Conservation (phyloP, 345 rosid species). For the Dovyalis caffra region DNA sequence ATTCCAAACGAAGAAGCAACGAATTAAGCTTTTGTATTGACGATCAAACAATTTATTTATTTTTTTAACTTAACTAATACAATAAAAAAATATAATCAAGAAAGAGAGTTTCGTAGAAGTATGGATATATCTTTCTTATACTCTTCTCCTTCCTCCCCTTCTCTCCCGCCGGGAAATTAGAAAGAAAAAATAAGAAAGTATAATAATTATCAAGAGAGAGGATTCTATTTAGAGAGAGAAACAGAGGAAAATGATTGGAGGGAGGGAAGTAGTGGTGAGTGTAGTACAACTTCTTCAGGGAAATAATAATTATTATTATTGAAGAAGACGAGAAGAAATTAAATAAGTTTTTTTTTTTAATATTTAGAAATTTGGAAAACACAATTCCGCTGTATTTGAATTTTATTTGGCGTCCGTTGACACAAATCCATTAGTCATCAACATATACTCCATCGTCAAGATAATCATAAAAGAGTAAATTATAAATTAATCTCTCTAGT, state of each 20-base stretch:
- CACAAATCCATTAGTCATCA: slow-evolving; percentile 12
- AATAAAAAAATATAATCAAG: background rate
- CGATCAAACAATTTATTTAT: background rate
- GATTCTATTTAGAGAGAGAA: background rate
- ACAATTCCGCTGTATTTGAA: slow-evolving; percentile 32
- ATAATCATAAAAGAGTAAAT: no score
- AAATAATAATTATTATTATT: background rate
- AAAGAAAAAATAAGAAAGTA: slow-evolving; percentile 6
- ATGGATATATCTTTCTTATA: slow-evolving; percentile 67
- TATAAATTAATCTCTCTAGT: no score
- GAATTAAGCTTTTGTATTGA: background rate
- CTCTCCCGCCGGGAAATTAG: slow-evolving; percentile 73
- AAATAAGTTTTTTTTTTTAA: background rate
- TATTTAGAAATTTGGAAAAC: background rate
- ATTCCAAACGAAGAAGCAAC: background rate
- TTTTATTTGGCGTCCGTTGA: slow-evolving; percentile 56
- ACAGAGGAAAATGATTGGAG: slow-evolving; percentile 25
- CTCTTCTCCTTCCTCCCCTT: slow-evolving; percentile 71
- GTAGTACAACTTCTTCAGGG: background rate
- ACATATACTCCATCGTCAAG: background rate
- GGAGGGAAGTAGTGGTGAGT: background rate
- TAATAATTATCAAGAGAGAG: background rate
- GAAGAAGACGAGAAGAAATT: background rate
- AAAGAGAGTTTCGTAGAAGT: slow-evolving; percentile 71
- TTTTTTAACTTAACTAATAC: background rate